Percentiles rank a stretch among this genome's conserved stretches.
phyloP scores from a whole-genome alignment of 2,329 filamentous ascomycete species.

The Talaromyces sp. region DNA sequence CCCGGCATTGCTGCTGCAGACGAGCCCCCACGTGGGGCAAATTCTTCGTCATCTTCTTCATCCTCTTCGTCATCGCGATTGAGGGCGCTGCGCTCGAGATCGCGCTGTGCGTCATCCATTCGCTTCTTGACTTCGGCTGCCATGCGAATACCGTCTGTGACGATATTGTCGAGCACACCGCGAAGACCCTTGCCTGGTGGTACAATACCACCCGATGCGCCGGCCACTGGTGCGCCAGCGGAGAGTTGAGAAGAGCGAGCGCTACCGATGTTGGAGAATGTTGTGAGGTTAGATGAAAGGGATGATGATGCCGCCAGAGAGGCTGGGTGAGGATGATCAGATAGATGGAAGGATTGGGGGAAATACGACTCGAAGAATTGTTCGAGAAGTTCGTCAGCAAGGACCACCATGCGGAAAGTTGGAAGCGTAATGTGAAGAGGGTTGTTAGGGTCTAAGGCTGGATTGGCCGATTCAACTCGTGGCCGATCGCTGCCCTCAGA shows the following conservation, averaged over 20 bases:
- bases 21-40: conserved; percentile 33
- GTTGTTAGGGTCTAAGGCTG: conserved; percentile 87
- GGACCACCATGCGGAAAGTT: conserved; percentile 97
- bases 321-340: conserved; percentile 61
- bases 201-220: conserved; percentile 61
- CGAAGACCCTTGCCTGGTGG: conserved; percentile 74
- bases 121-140: conserved; percentile 86
- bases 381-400: conserved; percentile 92
- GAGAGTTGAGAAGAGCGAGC: conserved; percentile 46
- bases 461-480: conserved; percentile 77
- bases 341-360: conserved; percentile 86
- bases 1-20: conserved; percentile 34
- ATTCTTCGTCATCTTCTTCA: conserved; percentile 70
- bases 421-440: conserved; percentile 94
- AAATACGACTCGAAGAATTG: conserved; percentile 98
- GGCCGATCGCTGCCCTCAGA: conserved; percentile 40
- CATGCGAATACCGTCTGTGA: conserved; percentile 95
- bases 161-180: conserved; percentile 95
- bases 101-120: conserved; percentile 94
- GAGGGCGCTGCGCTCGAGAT: conserved; percentile 80
- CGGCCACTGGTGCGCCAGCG: conserved; percentile 46
- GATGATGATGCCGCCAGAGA: conserved; percentile 48
- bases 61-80: conserved; percentile 69
- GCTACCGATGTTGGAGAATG: conserved; percentile 72
- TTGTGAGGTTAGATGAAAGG: conserved; percentile 74